Base-by-base conservation (phyloP, 371 early-diverging fungal genomes). In the Chytridium lagenaria region DNA sequence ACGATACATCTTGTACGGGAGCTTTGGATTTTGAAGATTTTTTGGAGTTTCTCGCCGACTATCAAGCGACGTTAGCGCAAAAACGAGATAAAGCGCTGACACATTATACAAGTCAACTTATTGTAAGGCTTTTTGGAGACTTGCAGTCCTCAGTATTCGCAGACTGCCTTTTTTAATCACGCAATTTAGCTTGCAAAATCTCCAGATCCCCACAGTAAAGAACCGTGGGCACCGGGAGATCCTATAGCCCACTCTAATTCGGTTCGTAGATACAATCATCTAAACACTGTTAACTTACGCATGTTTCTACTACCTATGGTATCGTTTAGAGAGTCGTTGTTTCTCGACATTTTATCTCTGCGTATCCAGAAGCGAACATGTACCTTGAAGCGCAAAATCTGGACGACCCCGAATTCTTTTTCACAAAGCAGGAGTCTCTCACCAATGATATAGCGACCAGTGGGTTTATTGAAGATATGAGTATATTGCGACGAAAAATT, bases 11-110 rank as follows among this genome's bases (percentile, higher is more conserved):
- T 1, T 78, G 80, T 63, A 76, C 79, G 1, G 84, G 84, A 0
- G 23, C 59, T 16, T 52, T 84, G n/a, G 79, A 77, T 59, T 80
- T 82, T 69, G 83, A 80, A 15, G 84, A 84, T 66, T 84, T 84
- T 73, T 30, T 78, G 7, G 79, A 77, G 64, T 82, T 84, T 50
- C 59, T 84, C 7, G 76, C 67, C 2, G 84, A 82, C 65, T 82
- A 84, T 59, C 52, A 70, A 38, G 71, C 70, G 23, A 75, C 77
- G 2, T 71, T 84, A 23, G 59, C 61, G 22, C 49, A 67, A 39
- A 65, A 74, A 34, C 61, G 77, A 28, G 74, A 75, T 15, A 52
- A 55, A 15, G 76, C 78, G 5, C n/a, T 51, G 2, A 50, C 3
- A 19, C 59, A 68, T 65, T 71, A 71, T 15, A 28, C 23, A 5